These are phyloP conservation scores for Penicillium sp. DNA, from an alignment of 2,329 filamentous ascomycete species.

Conservation along the genomic window DNA sequence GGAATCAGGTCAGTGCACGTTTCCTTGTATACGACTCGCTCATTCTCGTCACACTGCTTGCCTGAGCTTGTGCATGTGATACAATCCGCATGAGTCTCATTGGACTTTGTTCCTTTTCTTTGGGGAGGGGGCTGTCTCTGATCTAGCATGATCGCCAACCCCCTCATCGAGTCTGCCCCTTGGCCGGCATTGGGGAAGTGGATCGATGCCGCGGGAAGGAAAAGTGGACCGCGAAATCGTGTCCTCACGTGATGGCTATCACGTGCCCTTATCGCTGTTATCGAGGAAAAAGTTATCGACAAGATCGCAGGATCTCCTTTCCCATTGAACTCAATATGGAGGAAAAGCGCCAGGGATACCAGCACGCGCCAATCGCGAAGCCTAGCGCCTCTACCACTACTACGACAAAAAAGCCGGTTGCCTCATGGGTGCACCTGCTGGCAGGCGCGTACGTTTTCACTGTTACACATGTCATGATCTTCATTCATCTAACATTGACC, in stretches of 20 bases:
- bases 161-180: background rate
- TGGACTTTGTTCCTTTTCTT: background rate
- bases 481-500: slow-evolving; percentile 1
- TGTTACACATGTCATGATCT: slow-evolving; percentile 4
- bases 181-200: background rate
- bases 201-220: background rate
- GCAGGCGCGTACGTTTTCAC: slow-evolving; percentile 36
- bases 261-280: background rate
- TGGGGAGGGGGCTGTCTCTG: background rate
- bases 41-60: background rate
- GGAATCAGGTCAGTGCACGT: background rate
- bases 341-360: background rate
- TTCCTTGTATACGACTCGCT: background rate
- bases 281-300: background rate
- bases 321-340: background rate
- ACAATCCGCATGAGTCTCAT: background rate
- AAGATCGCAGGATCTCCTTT: background rate
- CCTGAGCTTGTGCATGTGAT: background rate
- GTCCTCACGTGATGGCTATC: background rate
- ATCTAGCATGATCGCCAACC: background rate
- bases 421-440: slow-evolving; percentile 33
- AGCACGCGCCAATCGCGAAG: background rate
- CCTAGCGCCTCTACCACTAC: background rate
- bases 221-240: background rate
- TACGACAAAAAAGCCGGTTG: background rate